These are phyloP conservation scores for Sordariomycetes sp. DNA, from an alignment of 2,329 filamentous ascomycete species.

Conservation along the genomic window DNA sequence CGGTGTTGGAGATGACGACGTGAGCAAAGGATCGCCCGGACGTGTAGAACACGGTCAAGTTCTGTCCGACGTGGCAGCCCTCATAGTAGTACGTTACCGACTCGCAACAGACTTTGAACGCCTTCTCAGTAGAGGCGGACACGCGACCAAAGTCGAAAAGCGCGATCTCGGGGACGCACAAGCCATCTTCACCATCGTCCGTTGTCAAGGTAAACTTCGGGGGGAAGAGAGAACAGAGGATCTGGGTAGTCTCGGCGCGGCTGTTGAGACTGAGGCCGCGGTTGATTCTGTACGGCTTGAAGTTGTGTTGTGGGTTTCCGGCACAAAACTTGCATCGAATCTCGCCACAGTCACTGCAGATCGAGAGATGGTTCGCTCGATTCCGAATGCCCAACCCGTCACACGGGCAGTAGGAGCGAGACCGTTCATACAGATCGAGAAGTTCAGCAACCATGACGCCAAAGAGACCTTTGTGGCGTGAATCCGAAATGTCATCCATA, in stretches of 20 bases:
- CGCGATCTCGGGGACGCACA: not conserved
- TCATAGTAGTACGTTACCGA: not conserved
- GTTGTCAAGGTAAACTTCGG: conserved; percentile 1
- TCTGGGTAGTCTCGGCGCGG: not conserved
- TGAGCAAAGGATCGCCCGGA: not conserved
- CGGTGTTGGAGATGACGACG: not conserved
- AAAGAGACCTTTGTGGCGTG: not conserved
- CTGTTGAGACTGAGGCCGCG: not conserved
- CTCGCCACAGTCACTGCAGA: conserved; percentile 21
- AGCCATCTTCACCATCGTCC: not conserved
- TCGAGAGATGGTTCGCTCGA: conserved; percentile 10
- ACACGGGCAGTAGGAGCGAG: conserved; percentile 23
- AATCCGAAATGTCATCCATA: not conserved
- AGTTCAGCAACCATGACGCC: not conserved
- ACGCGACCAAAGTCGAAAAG: not conserved
- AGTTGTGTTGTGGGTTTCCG: conserved; percentile 26
- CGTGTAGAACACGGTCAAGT: conserved; percentile 1
- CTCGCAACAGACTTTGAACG: not conserved
- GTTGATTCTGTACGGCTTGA: conserved; percentile 4
- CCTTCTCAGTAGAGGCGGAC: not conserved
- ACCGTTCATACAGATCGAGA: conserved; percentile 7
- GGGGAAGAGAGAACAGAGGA: not conserved
- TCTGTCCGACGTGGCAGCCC: conserved; percentile 3
- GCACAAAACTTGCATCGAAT: conserved; percentile 25
- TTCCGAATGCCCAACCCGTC: conserved; percentile 19